Evolutionary conservation across 805 yeast genomes (phyloP).

Genomic region (Grigorovia humatica): DNA sequence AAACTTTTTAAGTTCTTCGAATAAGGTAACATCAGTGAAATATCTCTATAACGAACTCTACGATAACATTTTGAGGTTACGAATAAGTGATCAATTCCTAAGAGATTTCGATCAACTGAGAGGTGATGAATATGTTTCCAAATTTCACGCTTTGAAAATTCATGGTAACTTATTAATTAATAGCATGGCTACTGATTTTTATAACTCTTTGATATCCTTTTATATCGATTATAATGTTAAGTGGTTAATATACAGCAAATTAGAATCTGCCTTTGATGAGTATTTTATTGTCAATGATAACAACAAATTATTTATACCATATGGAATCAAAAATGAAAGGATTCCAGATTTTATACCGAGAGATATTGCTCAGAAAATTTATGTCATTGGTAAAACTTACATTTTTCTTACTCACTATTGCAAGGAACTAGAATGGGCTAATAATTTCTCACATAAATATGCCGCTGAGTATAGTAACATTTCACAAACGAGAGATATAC

Average conservation of each 20-base stretch:
- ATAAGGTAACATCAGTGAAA: slow-evolving; percentile 22
- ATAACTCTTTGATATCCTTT: slow-evolving; percentile 41
- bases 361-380: slow-evolving; percentile 36
- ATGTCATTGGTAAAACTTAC: slow-evolving; percentile 62
- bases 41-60: slow-evolving; percentile 30
- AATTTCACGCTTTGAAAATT: slow-evolving; percentile 38
- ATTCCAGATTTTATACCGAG: slow-evolving; percentile 33
- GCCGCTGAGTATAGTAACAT: slow-evolving; percentile 8
- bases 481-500: slow-evolving; percentile 1
- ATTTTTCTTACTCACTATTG: slow-evolving; percentile 56
- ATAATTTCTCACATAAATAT: slow-evolving; percentile 31
- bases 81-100: slow-evolving; percentile 43
- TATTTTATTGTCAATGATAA: slow-evolving; percentile 41
- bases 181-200: slow-evolving; percentile 34
- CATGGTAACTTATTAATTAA: slow-evolving; percentile 56
- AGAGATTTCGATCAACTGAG: slow-evolving; percentile 23
- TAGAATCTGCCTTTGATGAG: slow-evolving; percentile 44
- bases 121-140: slow-evolving; percentile 46
- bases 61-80: slow-evolving; percentile 44
- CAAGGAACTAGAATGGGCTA: slow-evolving; percentile 57
- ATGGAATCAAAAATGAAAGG: slow-evolving; percentile 12
- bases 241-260: slow-evolving; percentile 65
- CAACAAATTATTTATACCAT: slow-evolving; percentile 8
- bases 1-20: slow-evolving; percentile 35
- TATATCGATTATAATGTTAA: slow-evolving; percentile 47